Percentiles rank a stretch among this genome's conserved stretches.
Conservation (phyloP, 495 filamentous ascomycete species). For the Geoglossum glabrum region DNA sequence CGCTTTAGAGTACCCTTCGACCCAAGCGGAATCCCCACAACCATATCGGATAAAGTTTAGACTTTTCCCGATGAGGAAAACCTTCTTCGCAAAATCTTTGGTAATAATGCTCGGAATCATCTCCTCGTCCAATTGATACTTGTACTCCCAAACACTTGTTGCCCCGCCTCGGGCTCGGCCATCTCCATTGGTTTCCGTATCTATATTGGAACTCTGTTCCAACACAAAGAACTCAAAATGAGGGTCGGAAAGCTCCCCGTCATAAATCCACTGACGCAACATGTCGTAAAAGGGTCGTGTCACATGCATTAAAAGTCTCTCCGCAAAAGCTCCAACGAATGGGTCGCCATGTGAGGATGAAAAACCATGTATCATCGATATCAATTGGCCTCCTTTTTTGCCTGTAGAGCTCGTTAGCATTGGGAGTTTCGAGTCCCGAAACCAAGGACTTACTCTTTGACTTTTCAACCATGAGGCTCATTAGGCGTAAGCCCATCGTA, state of each 20-base stretch:
- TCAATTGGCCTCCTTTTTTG: constrained; percentile 81
- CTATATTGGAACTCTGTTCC: constrained; percentile 35
- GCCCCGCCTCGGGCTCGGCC: constrained; percentile 31
- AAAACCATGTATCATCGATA: constrained; percentile 83
- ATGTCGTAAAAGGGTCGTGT: constrained; percentile 97
- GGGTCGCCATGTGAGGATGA: constrained; percentile 88
- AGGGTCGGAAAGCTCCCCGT: constrained; percentile 90
- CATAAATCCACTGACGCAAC: constrained; percentile 92
- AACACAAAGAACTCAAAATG: constrained; percentile 91
- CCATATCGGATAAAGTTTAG: constrained; percentile 95
- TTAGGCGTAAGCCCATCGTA: constrained; percentile 84
- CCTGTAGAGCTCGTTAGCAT: constrained; percentile 18
- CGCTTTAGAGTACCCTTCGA: constrained; percentile 85
- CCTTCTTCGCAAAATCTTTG: constrained; percentile 78
- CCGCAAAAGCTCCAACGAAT: constrained; percentile 82
- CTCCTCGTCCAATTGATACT: constrained; percentile 66
- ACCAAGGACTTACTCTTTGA: constrained; percentile 37
- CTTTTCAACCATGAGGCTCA: constrained; percentile 87
- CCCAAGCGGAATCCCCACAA: constrained; percentile 86
- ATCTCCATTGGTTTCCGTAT: constrained; percentile 21
- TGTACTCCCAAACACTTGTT: constrained; percentile 92
- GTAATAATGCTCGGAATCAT: constrained; percentile 91
- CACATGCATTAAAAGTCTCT: constrained; percentile 72
- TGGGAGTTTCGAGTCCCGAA: neutral
- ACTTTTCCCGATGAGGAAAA: constrained; percentile 93